Evolutionary conservation across 768 basidiomycete species (phyloP).

Genomic region (Daedaleopsis nitida): DNA sequence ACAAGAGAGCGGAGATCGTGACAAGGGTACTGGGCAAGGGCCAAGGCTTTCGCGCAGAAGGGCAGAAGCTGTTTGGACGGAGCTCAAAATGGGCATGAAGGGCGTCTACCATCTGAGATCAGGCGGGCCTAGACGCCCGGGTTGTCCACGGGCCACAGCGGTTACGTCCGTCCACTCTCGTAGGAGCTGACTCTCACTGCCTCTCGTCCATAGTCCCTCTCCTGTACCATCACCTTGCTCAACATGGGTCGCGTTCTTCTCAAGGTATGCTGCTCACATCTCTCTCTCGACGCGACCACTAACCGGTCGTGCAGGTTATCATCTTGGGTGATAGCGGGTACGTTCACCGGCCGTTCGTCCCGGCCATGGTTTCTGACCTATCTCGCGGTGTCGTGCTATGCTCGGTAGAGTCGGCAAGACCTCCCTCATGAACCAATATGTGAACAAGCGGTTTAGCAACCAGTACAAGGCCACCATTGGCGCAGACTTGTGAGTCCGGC

Average conservation of each 20-base stretch:
- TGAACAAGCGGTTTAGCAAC: constrained; percentile 99
- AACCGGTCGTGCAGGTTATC: constrained; percentile 70
- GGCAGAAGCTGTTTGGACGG: constrained; percentile 25
- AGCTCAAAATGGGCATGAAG: constrained; percentile 22
- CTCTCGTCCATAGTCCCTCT: constrained; percentile 15
- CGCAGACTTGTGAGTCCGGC: constrained; percentile 83
- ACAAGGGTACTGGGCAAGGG: constrained; percentile 14
- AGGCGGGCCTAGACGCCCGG: constrained; percentile 13
- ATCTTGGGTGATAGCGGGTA: constrained; percentile 98
- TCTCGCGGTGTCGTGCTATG: constrained; percentile 7
- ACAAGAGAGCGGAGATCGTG: constrained; percentile 5
- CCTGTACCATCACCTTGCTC: constrained; percentile 18
- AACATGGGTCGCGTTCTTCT: constrained; percentile 84
- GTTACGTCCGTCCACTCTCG: constrained; percentile 17
- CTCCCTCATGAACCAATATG: constrained; percentile 99
- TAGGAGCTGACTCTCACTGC: constrained; percentile 15
- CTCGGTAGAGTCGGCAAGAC: constrained; percentile 82
- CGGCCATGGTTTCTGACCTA: not conserved
- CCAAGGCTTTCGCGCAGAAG: constrained; percentile 10
- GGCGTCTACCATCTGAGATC: constrained; percentile 24
- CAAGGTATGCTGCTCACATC: constrained; percentile 55
- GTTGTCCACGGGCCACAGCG: constrained; percentile 13
- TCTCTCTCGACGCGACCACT: constrained; percentile 2
- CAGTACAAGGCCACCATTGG: constrained; percentile 99
- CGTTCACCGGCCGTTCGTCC: constrained; percentile 35